Percentiles rank a stretch among this genome's conserved stretches.
Conservation (phyloP, 164 flowering plant genomes). For the Magnolia kwangsiensis region DNA sequence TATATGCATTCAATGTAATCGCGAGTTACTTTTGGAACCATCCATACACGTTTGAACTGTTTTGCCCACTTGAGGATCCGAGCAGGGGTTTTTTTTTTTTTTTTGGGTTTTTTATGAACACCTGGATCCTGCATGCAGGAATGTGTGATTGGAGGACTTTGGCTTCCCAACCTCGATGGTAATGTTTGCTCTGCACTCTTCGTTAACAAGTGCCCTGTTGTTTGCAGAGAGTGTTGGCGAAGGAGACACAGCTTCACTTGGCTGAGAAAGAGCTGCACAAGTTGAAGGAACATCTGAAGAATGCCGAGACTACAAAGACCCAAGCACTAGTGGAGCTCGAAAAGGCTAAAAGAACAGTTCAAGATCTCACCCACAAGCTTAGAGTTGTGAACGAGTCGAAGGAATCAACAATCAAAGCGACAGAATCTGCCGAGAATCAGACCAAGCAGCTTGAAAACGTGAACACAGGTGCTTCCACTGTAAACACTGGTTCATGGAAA, state of each 20-base stretch:
- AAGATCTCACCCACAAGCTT: conserved; percentile 58
- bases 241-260: conserved; percentile 83
- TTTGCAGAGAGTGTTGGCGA: conserved; percentile 68
- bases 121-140: not conserved
- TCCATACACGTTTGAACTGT: not conserved
- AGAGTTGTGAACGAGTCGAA: conserved; percentile 49
- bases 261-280: conserved; percentile 74
- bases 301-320: conserved; percentile 67
- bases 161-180: not conserved
- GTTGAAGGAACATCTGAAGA: conserved; percentile 64
- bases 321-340: conserved; percentile 80
- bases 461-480: conserved; percentile 20
- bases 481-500: conserved; percentile 32
- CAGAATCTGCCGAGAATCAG: conserved; percentile 54
- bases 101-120: too few relatives aligned
- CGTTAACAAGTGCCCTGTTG: not conserved
- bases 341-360: conserved; percentile 60
- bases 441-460: conserved; percentile 55
- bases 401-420: conserved; percentile 52
- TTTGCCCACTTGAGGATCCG: too few relatives aligned
- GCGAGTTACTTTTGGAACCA: not conserved
- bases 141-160: not conserved
- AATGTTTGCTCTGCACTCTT: not conserved
- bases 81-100: too few relatives aligned
- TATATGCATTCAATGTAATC: not conserved